A percentile compares a stretch with the other conserved stretches of the same genome.
Conservation (phyloP, 2,329 filamentous ascomycete species). For the Cladosporium sphaerospermum region DNA sequence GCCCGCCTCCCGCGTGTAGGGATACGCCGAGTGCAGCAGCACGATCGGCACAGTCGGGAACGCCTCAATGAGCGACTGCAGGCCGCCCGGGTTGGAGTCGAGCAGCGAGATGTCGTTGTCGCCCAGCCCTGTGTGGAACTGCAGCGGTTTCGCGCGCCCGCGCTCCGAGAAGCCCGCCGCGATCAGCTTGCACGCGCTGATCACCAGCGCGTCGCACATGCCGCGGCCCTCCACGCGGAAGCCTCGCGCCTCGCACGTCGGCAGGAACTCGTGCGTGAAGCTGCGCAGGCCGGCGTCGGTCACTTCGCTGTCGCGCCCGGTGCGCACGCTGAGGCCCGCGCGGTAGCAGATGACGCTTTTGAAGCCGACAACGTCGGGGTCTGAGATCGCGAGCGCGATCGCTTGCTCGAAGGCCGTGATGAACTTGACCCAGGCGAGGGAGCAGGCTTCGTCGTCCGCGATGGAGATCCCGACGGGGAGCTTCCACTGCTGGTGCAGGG, state of each 20-base stretch:
- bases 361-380: slow-evolving; percentile 68
- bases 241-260: slow-evolving; percentile 32
- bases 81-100: slow-evolving; percentile 65
- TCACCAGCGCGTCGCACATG: slow-evolving; percentile 65
- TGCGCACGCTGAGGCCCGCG: slow-evolving; percentile 61
- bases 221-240: slow-evolving; percentile 55
- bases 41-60: slow-evolving; percentile 69
- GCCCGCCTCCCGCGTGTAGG: slow-evolving; percentile 69
- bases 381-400: slow-evolving; percentile 53
- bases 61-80: slow-evolving; percentile 65
- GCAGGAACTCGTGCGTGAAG: slow-evolving; percentile 37
- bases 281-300: slow-evolving; percentile 25
- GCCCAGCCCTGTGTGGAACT: slow-evolving; percentile 78
- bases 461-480: slow-evolving; percentile 24
- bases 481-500: slow-evolving; percentile 29
- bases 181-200: slow-evolving; percentile 56
- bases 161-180: slow-evolving; percentile 36
- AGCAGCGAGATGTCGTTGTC: slow-evolving; percentile 70
- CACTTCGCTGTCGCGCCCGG: slow-evolving; percentile 37
- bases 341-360: slow-evolving; percentile 80
- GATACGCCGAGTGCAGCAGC: slow-evolving; percentile 73
- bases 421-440: slow-evolving; percentile 37
- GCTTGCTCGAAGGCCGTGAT: slow-evolving; percentile 45
- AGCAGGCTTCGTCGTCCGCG: slow-evolving; percentile 26
- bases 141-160: slow-evolving; percentile 61